Conservation (phyloP, 139 green algal species). For the Nannochloris sp. region DNA sequence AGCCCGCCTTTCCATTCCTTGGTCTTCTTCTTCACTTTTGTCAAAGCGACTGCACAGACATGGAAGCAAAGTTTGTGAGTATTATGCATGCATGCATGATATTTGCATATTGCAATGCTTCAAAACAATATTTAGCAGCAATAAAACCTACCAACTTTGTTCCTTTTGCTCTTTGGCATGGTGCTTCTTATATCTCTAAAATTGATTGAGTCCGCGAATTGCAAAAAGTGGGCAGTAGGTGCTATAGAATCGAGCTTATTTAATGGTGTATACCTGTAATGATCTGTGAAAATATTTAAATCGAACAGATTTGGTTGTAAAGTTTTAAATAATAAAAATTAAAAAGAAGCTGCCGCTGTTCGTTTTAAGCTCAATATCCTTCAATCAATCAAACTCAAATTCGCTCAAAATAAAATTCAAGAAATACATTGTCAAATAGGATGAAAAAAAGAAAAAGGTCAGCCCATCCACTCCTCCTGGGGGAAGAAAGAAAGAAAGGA, state of each 20-base stretch:
- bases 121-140: background rate
- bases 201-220: background rate
- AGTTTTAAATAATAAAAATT: background rate
- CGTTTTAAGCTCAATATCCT: background rate
- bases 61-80: background rate
- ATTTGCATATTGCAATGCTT: background rate
- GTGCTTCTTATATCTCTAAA: background rate
- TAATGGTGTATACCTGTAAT: background rate
- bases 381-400: no score
- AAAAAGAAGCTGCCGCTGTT: background rate
- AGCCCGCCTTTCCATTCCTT: conserved; percentile 85
- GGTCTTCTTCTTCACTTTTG: conserved; percentile 92
- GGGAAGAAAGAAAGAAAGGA: background rate
- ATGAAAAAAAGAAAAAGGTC: no score
- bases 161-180: conserved; percentile 89
- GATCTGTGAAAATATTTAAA: background rate
- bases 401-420: no score
- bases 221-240: background rate
- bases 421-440: no score
- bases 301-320: background rate
- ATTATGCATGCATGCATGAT: background rate
- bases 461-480: no score
- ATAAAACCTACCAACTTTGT: conserved; percentile 61
- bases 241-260: background rate
- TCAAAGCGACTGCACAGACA: conserved; percentile 51